phyloP scores from a whole-genome alignment of 2,329 filamentous ascomycete species.

The Aspergillus versicolor region DNA sequence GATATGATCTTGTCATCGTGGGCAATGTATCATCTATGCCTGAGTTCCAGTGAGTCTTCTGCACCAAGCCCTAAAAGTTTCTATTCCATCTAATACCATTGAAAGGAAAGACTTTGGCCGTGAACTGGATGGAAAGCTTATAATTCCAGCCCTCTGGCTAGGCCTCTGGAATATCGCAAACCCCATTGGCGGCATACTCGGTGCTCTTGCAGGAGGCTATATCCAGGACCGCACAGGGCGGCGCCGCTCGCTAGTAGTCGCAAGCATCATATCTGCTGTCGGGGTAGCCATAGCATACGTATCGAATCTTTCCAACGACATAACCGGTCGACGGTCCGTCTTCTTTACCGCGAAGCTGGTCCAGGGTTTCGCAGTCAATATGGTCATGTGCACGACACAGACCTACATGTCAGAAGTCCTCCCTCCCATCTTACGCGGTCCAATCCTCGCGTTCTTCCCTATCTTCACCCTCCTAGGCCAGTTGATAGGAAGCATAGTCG shows the following conservation, averaged over 20 bases:
- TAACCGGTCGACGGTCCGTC: conserved; percentile 33
- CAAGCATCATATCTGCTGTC: conserved; percentile 38
- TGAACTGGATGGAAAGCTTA: conserved; percentile 29
- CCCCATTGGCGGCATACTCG: conserved; percentile 41
- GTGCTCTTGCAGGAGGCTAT: conserved; percentile 38
- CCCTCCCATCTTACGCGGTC: conserved; percentile 47
- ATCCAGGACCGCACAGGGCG: conserved; percentile 45
- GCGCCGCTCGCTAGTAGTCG: conserved; percentile 35
- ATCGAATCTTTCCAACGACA: conserved; percentile 29
- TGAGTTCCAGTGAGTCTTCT: conserved; percentile 18
- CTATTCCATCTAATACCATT: neutral
- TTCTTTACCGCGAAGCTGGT: conserved; percentile 50
- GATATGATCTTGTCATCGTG: conserved; percentile 34
- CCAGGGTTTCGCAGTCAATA: conserved; percentile 48
- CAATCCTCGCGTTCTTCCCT: conserved; percentile 51
- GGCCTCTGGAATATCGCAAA: conserved; percentile 46
- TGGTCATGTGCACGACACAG: conserved; percentile 44
- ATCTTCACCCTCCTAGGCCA: conserved; percentile 52
- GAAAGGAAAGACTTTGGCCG: conserved; percentile 33
- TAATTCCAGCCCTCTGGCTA: conserved; percentile 47
- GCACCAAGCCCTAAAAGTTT: neutral
- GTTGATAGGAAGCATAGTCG: conserved; percentile 46
- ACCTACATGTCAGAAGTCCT: conserved; percentile 55
- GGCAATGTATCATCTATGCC: conserved; percentile 27
- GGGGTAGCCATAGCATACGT: conserved; percentile 39